A percentile compares a stretch with the other conserved stretches of the same genome.
Evolutionary conservation across 164 flowering plant genomes (phyloP).

Genomic region (Magnolia officinalis): DNA sequence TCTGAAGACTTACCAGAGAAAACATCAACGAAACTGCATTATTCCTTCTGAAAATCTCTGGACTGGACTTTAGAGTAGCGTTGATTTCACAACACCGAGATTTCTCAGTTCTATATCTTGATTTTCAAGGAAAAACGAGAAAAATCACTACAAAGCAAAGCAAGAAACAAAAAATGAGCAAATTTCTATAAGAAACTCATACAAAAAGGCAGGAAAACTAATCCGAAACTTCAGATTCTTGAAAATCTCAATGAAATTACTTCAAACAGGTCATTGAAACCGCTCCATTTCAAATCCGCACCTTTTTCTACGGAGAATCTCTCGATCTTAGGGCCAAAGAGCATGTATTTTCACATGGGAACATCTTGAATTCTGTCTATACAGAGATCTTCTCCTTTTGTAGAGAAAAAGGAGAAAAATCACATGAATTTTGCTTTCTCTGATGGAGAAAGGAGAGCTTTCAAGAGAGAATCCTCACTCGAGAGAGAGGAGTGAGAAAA

Average conservation of each 20-base stretch:
- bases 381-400: too few relatives aligned
- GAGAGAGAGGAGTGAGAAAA: too few relatives aligned
- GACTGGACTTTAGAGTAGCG: background rate
- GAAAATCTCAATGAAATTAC: background rate
- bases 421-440: background rate
- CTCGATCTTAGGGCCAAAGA: background rate
- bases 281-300: background rate
- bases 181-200: background rate
- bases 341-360: background rate
- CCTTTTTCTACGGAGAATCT: background rate
- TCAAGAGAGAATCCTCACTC: too few relatives aligned
- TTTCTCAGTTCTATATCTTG: background rate
- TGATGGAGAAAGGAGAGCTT: background rate
- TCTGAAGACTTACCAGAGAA: background rate
- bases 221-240: background rate
- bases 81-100: background rate
- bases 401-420: background rate
- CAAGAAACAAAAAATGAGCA: background rate
- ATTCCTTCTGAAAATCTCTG: background rate
- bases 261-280: background rate
- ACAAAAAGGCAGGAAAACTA: background rate
- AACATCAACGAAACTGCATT: too few relatives aligned
- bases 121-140: background rate
- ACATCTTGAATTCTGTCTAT: background rate
- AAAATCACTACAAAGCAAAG: background rate